A percentile compares a stretch with the other conserved stretches of the same genome.
These are phyloP conservation scores for Antrodiella citrinella DNA, from an alignment of 768 basidiomycete genomes.

Conservation along the genomic window DNA sequence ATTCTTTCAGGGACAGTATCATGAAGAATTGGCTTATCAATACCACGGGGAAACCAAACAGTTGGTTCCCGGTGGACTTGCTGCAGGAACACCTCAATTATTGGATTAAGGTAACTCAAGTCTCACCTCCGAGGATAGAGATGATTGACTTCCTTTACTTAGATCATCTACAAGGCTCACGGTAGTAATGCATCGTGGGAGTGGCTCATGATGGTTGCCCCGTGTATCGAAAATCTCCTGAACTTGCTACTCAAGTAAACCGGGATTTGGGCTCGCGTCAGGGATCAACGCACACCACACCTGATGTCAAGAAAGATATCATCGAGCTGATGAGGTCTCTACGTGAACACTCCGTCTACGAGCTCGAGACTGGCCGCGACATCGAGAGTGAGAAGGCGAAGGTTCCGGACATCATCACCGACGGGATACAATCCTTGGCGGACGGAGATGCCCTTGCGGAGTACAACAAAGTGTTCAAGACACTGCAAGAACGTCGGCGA, in stretches of 20 bases:
- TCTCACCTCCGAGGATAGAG: background rate
- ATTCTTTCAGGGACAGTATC: conserved; percentile 15
- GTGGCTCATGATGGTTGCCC: conserved; percentile 25
- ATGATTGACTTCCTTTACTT: background rate
- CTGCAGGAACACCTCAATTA: conserved; percentile 28
- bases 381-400: background rate
- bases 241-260: conserved; percentile 20
- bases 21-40: conserved; percentile 29
- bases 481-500: background rate
- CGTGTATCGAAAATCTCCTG: conserved; percentile 22
- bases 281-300: conserved; percentile 23
- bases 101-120: conserved; percentile 24
- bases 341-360: background rate
- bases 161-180: conserved; percentile 24
- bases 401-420: background rate
- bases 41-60: conserved; percentile 16
- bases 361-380: background rate
- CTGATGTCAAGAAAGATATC: conserved; percentile 14
- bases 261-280: conserved; percentile 20
- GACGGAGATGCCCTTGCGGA: background rate
- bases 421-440: background rate
- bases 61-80: conserved; percentile 23
- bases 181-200: conserved; percentile 28
- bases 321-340: background rate
- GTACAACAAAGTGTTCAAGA: background rate